Base-by-base conservation (phyloP, 179 eudicot species). In the Sideroxylon spinosum region DNA sequence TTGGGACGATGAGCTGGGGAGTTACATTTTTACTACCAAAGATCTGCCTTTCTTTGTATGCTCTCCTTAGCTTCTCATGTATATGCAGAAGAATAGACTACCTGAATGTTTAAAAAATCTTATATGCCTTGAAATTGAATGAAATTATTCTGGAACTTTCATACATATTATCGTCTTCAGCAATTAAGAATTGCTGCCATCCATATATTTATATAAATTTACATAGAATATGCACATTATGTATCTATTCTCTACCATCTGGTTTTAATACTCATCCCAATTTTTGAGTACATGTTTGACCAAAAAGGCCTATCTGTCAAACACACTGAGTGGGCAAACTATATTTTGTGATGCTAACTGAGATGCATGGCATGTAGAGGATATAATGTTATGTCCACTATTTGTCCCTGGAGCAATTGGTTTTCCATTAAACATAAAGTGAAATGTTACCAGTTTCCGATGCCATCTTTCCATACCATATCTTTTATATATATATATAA, bases 21-120 rank as follows among this genome's bases (percentile, higher is more conserved):
- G 93, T 83, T 85, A 89, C 80, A 79, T 94, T 65, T 96, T 91
- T 78, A 83, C 84, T 79, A 87, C 96, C 59, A 91, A 82, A 82
- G 98, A 96, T 91, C 97, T 96, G 72, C 99, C 98, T 14, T 96
- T 94, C 85, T 96, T 96, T 92, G 99, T 96, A 92, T 78, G 95
- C 74, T 86, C 16, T 37, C 78, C 57, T 46, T 55, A 22, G 52
- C 73, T 44, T 59, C 48, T 62, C 26, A 26, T 70, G 7, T 53
- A 62, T 16, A 7, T 23, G 37, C 44, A 5, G n/a, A 63, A 63
- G 26, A 25, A 26, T 64, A 7, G 6, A 53, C 13, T 29, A 48
- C 20, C 55, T 28, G 29, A 62, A 49, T 64, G 11, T 50, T 64
- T 23, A 1, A 6, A 9, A 65, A 25, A 50, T n/a, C 63, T 52